Base-by-base conservation (phyloP, 306 rosid genomes). In the Macrotyloma uniflorum region DNA sequence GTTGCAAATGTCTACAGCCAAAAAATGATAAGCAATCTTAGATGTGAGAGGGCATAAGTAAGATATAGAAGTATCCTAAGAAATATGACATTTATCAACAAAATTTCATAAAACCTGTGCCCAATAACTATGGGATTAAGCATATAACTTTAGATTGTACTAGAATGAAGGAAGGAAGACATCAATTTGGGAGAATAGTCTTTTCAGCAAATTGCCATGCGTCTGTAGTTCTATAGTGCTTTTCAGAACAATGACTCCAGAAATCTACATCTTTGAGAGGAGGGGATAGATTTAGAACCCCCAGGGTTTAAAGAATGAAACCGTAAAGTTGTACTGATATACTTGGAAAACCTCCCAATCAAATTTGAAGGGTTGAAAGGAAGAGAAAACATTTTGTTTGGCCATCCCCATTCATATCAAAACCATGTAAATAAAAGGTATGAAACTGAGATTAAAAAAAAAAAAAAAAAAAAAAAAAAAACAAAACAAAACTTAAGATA, bases 1-100 rank as follows among this genome's bases (percentile, higher is more conserved):
- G 98, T 94, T 65, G 97, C 94, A 90, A 89, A 94, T 12, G 85
- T 92, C 98, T 94, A 73, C 50, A 83, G 70, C 20, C 67, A 73
- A 64, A 69, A 79, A 67, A 18, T 64, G 61, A 77, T 65, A 50
- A 50, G 42, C 26, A 72, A 78, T 62, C 57, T 70, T 33, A 77
- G 61, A 71, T 47, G 81, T 26, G 30, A 13, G 54, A 70, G 19
- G 67, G 18, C 28, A 38, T 23, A 33, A 28, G 38, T 35, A 35
- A 59, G 62, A 74, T 63, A 53, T 30, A 19, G 58, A 38, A 82
- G 58, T 59, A 85, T 46, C 78, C 51, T 18, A 46, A 45, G 42
- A 81, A 68, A 67, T 53, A 80, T 20, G 74, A 18, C 16, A 50
- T 67, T 64, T 67, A 55, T 47, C 72, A 85, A 36, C 24, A 66